Conservation (phyloP, 2,329 filamentous ascomycete genomes). For the Hypoxylon sp. region DNA sequence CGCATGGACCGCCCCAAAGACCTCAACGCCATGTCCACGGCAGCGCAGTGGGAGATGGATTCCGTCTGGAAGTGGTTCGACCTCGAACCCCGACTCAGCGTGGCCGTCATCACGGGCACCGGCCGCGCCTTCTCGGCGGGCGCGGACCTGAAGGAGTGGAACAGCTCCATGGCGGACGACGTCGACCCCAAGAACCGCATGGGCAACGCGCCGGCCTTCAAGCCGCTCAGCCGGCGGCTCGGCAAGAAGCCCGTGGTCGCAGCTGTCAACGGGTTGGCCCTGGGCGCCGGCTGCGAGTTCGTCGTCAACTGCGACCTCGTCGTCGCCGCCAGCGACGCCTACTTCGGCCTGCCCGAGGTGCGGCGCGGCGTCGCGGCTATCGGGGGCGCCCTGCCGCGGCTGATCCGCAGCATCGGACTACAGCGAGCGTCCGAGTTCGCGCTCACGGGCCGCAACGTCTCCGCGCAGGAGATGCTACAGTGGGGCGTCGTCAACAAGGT, state of each 20-base stretch:
- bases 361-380: slow-evolving; percentile 43
- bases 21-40: slow-evolving; percentile 56
- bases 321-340: slow-evolving; percentile 63
- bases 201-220: slow-evolving; percentile 47
- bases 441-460: slow-evolving; percentile 44
- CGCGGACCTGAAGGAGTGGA: slow-evolving; percentile 46
- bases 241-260: slow-evolving; percentile 73
- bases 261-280: slow-evolving; percentile 71
- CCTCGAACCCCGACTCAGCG: slow-evolving; percentile 43
- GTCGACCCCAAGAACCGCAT: slow-evolving; percentile 42
- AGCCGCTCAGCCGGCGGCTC: slow-evolving; percentile 59
- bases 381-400: slow-evolving; percentile 44
- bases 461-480: slow-evolving; percentile 44
- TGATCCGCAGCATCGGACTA: slow-evolving; percentile 42
- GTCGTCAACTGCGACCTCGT: slow-evolving; percentile 71
- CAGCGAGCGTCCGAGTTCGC: slow-evolving; percentile 45
- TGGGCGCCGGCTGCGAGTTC: slow-evolving; percentile 72
- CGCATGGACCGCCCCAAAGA: slow-evolving; percentile 56
- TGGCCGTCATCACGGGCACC: slow-evolving; percentile 47
- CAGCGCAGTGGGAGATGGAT: slow-evolving; percentile 57
- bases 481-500: slow-evolving; percentile 47
- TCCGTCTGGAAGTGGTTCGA: slow-evolving; percentile 52
- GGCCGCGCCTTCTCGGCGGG: slow-evolving; percentile 46
- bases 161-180: slow-evolving; percentile 45
- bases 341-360: slow-evolving; percentile 60